A percentile compares a stretch with the other conserved stretches of the same genome.
Conservation (phyloP, 139 green algal genomes). For the Chlorella ohadii region DNA sequence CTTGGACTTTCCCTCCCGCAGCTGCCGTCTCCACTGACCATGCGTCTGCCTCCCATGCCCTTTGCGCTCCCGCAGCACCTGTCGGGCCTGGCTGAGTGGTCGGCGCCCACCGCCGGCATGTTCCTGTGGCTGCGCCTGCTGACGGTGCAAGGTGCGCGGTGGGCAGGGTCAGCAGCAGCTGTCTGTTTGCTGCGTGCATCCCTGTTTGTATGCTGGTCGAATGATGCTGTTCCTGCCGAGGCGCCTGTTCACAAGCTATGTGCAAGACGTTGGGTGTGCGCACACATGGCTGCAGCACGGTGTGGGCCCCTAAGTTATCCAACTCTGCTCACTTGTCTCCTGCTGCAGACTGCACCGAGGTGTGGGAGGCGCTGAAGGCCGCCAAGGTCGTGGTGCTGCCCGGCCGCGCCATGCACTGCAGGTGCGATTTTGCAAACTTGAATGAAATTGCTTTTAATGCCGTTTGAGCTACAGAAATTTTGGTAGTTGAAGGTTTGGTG, state of each 20-base stretch:
- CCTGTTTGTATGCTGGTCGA: too few species aligned
- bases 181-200: background rate
- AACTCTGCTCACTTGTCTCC: too few species aligned
- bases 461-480: too few species aligned
- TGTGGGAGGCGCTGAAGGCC: slow-evolving; percentile 39
- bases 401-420: slow-evolving; percentile 26
- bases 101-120: slow-evolving; percentile 48
- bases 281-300: too few species aligned
- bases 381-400: slow-evolving; percentile 51
- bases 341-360: slow-evolving; percentile 10
- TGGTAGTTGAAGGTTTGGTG: too few species aligned
- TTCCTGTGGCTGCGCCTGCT: slow-evolving; percentile 56
- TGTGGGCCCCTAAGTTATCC: too few species aligned
- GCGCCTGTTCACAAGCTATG: too few species aligned
- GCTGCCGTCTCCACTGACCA: background rate
- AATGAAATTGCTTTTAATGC: too few species aligned
- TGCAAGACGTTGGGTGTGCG: too few species aligned
- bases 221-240: too few species aligned
- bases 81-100: slow-evolving; percentile 52
- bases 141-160: slow-evolving; percentile 22
- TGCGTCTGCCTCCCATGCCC: background rate
- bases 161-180: background rate
- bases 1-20: background rate
- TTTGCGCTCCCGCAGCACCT: slow-evolving; percentile 20
- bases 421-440: too few species aligned